Conservation (phyloP, 352 stramenopile species). For the Elongisporangium senticosum region DNA sequence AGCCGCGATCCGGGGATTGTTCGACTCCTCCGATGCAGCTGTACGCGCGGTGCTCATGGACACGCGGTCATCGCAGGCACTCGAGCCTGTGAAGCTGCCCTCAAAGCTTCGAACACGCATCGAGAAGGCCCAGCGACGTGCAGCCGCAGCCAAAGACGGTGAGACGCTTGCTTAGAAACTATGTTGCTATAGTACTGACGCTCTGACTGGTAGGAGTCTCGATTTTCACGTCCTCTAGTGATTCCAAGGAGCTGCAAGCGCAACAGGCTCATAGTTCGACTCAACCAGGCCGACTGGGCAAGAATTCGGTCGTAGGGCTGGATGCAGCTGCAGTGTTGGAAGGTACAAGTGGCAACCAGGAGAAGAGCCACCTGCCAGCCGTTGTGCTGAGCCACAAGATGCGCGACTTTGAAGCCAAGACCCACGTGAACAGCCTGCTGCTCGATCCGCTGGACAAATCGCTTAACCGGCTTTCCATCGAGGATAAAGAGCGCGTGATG, state of each 20-base stretch:
- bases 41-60: constrained; percentile 26
- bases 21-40: constrained; percentile 5
- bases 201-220: constrained; percentile 26
- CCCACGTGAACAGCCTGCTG: constrained; percentile 38
- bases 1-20: not conserved
- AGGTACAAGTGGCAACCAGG: constrained; percentile 1
- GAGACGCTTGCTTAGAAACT: too few relatives aligned
- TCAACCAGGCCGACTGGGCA: not conserved
- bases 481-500: constrained; percentile 76
- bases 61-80: constrained; percentile 46
- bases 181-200: too few relatives aligned
- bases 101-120: constrained; percentile 58
- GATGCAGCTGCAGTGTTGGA: not conserved
- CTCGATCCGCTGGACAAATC: constrained; percentile 50
- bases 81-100: constrained; percentile 55
- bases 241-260: constrained; percentile 12
- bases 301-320: not conserved
- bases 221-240: constrained; percentile 34
- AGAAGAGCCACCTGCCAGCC: constrained; percentile 59
- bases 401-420: constrained; percentile 72
- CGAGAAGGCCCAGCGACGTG: constrained; percentile 53
- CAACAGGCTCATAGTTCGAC: not conserved
- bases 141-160: constrained; percentile 62
- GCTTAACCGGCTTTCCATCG: constrained; percentile 47
- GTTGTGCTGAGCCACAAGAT: constrained; percentile 76